A percentile compares a stretch with the other conserved stretches of the same genome.
Conservation (phyloP, 805 yeast species). For the Wickerhamomyces alni region DNA sequence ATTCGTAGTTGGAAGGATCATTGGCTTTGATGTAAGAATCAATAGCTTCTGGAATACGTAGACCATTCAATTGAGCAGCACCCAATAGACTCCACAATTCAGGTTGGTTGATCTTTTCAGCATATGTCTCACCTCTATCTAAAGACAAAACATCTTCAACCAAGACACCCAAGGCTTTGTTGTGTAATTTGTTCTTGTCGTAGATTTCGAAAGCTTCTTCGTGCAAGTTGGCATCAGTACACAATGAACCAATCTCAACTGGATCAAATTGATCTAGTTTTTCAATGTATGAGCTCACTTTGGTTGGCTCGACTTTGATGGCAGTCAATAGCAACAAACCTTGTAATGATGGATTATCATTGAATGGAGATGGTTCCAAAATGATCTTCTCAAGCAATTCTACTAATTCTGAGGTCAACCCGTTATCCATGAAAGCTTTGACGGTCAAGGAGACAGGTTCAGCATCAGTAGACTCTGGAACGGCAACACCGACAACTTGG, state of each 20-base stretch:
- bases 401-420: constrained; percentile 85
- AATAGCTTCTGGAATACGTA: constrained; percentile 87
- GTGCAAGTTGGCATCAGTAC: constrained; percentile 78
- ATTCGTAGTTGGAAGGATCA: constrained; percentile 84
- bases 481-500: constrained; percentile 92
- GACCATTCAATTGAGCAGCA: constrained; percentile 90
- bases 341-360: constrained; percentile 91
- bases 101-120: constrained; percentile 80
- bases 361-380: constrained; percentile 95
- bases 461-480: constrained; percentile 89
- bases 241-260: constrained; percentile 86
- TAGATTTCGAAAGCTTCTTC: constrained; percentile 96
- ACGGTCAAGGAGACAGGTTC: constrained; percentile 92
- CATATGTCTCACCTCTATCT: constrained; percentile 91
- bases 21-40: constrained; percentile 87
- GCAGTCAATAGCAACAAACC: constrained; percentile 91
- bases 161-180: constrained; percentile 81
- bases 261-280: constrained; percentile 89
- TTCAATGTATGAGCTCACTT: constrained; percentile 79
- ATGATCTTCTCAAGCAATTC: constrained; percentile 94
- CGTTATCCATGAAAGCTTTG: constrained; percentile 93
- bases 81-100: constrained; percentile 95
- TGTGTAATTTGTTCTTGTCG: constrained; percentile 70
- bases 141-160: constrained; percentile 91
- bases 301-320: constrained; percentile 86